phyloP scores from a whole-genome alignment of 176 grass and related monocot genomes.

The Phoenix roebelenii region DNA sequence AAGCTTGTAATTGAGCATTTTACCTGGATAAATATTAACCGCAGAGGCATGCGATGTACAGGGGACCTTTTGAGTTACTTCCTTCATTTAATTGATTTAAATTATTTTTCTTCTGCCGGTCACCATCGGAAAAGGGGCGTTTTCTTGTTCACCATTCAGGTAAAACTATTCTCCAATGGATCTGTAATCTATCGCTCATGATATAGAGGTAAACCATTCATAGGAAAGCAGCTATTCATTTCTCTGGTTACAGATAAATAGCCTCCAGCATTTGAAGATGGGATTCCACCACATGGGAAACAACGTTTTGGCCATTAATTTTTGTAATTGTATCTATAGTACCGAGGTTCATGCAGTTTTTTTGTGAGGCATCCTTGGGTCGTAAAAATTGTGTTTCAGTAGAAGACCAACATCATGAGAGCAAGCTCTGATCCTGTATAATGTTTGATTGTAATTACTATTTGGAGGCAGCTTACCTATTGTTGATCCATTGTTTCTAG shows the following conservation, averaged over 20 bases:
- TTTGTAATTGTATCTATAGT: constrained; percentile 39
- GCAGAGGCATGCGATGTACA: constrained; percentile 31
- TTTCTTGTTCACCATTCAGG: constrained; percentile 1
- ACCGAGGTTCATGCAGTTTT: constrained; percentile 45
- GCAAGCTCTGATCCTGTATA: no score
- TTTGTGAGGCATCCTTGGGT: constrained; percentile 49
- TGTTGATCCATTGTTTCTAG: no score
- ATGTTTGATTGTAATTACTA: no score
- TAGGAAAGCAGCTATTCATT: not conserved
- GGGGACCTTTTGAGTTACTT: constrained; percentile 29
- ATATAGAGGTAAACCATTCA: constrained; percentile 1
- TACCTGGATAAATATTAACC: constrained; percentile 5
- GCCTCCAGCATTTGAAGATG: constrained; percentile 14
- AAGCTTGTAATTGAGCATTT: constrained; percentile 57
- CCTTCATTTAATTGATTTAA: constrained; percentile 39
- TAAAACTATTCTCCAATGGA: not conserved
- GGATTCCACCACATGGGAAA: constrained; percentile 15
- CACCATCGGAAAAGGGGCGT: constrained; percentile 23
- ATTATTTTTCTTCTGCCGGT: constrained; percentile 30
- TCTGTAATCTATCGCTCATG: not conserved
- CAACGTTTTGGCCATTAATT: constrained; percentile 31
- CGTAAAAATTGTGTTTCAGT: constrained; percentile 15
- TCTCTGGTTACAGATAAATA: not conserved
- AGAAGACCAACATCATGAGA: no score
- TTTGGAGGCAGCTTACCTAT: no score